phyloP scores from a whole-genome alignment of 1,284 basidiomycete species.

The Anthracocystis walkeri region DNA sequence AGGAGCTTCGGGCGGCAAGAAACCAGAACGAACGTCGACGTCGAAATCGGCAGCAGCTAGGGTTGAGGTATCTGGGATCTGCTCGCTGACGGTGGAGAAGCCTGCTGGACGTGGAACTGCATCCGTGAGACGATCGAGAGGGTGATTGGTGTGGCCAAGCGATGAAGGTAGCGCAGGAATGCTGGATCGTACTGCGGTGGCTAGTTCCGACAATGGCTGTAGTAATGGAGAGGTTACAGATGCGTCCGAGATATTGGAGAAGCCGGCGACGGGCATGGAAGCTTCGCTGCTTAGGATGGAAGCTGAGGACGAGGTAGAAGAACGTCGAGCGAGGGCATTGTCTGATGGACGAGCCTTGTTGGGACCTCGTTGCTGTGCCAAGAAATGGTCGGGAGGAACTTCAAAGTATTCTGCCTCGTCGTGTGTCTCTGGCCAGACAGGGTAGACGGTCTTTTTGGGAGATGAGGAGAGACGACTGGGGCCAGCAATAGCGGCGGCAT shows the following conservation, averaged over 20 bases:
- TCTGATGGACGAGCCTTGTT: conserved; percentile 30
- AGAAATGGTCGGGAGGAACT: conserved; percentile 59
- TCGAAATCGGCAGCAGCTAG: conserved; percentile 94
- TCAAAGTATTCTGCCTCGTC: conserved; percentile 57
- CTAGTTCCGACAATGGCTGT: conserved; percentile 47
- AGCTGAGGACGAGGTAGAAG: conserved; percentile 20
- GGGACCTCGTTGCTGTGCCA: conserved; percentile 54
- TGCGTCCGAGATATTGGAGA: conserved; percentile 14
- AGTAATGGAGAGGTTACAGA: conserved; percentile 7
- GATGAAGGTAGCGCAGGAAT: conserved; percentile 34
- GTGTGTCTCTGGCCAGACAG: conserved; percentile 43
- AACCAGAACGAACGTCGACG: conserved; percentile 89
- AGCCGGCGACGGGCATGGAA: conserved; percentile 28
- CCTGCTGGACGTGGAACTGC: conserved; percentile 40
- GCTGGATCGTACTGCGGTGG: conserved; percentile 36
- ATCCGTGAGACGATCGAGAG: conserved; percentile 33
- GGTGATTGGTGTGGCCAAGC: conserved; percentile 8
- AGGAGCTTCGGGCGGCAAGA: conserved; percentile 86
- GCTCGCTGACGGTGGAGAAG: conserved; percentile 47
- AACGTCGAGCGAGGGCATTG: conserved; percentile 12
- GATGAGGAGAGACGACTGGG: conserved; percentile 34
- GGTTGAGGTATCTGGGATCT: conserved; percentile 79
- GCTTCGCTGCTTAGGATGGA: conserved; percentile 12
- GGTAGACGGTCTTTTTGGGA: conserved; percentile 39
- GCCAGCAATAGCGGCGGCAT: conserved; percentile 8